Percentiles rank a stretch among this genome's conserved stretches.
Evolutionary conservation across 306 rosid species (phyloP).

Genomic region (Carpinus fangiana): DNA sequence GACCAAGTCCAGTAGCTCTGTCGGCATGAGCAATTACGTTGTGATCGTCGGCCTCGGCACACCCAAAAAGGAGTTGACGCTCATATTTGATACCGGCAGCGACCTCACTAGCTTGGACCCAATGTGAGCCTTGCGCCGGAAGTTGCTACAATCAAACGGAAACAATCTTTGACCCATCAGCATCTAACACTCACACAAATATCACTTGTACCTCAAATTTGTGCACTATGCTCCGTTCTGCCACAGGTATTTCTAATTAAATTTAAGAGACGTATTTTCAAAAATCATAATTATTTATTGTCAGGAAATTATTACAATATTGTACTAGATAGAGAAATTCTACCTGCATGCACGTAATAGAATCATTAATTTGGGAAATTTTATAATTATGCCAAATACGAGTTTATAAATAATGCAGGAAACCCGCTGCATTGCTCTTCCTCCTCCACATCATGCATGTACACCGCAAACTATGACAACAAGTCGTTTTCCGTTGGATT

Average conservation of each 20-base stretch:
- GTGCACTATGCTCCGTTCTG: constrained; percentile 53
- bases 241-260: constrained; percentile 40
- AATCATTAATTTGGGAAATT: too few relatives aligned
- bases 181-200: constrained; percentile 43
- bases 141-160: constrained; percentile 63
- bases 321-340: too few relatives aligned
- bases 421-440: constrained; percentile 35
- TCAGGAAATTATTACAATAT: too few relatives aligned
- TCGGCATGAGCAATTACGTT: constrained; percentile 59
- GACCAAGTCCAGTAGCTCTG: constrained; percentile 45
- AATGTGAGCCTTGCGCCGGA: constrained; percentile 57
- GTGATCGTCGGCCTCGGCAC: constrained; percentile 66
- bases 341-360: too few relatives aligned
- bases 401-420: constrained; percentile 31
- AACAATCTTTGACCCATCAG: constrained; percentile 41
- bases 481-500: constrained; percentile 55
- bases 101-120: constrained; percentile 85
- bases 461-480: constrained; percentile 55
- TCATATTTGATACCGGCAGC: constrained; percentile 68
- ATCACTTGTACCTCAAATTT: constrained; percentile 41
- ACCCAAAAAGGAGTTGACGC: constrained; percentile 52
- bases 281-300: too few relatives aligned
- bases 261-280: too few relatives aligned
- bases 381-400: too few relatives aligned
- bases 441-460: constrained; percentile 40